Evolutionary conservation across 2,329 filamentous ascomycete genomes (phyloP).

Genomic region (Cryoendolithus antarcticus): DNA sequence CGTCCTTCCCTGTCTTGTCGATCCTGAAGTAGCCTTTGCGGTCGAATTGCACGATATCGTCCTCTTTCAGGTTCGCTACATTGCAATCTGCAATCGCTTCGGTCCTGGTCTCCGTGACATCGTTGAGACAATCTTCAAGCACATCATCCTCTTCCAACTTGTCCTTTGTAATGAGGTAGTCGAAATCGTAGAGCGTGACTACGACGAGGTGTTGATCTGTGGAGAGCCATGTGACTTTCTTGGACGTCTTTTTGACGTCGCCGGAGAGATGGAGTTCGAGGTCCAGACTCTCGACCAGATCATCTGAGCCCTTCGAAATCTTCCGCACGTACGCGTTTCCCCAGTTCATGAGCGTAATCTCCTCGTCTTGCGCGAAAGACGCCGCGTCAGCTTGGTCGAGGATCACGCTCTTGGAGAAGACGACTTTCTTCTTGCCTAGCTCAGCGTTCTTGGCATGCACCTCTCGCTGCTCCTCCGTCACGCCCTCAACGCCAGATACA

Average conservation of each 20-base stretch:
- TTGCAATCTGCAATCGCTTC: conserved; percentile 71
- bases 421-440: conserved; percentile 75
- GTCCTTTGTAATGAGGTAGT: conserved; percentile 91
- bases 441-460: conserved; percentile 83
- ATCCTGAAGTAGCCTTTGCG: conserved; percentile 84
- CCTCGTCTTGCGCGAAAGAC: conserved; percentile 70
- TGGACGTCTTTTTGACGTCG: conserved; percentile 88
- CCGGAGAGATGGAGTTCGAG: conserved; percentile 83
- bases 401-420: conserved; percentile 61
- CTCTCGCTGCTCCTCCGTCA: conserved; percentile 60
- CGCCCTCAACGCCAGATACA: conserved; percentile 20
- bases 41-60: conserved; percentile 92
- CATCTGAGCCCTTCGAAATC: conserved; percentile 36
- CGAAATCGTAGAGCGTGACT: conserved; percentile 85
- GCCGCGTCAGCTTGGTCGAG: conserved; percentile 80
- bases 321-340: conserved; percentile 73
- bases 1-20: conserved; percentile 51
- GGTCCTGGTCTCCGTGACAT: conserved; percentile 60
- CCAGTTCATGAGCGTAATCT: conserved; percentile 95
- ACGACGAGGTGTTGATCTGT: conserved; percentile 64
- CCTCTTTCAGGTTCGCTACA: conserved; percentile 63
- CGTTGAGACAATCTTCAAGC: conserved; percentile 71
- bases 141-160: conserved; percentile 80
- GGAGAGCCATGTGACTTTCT: conserved; percentile 93
- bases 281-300: conserved; percentile 52